Percentiles rank a stretch among this genome's conserved stretches.
Conservation (phyloP, 139 green algal species). For the Coelastrella sp. region DNA sequence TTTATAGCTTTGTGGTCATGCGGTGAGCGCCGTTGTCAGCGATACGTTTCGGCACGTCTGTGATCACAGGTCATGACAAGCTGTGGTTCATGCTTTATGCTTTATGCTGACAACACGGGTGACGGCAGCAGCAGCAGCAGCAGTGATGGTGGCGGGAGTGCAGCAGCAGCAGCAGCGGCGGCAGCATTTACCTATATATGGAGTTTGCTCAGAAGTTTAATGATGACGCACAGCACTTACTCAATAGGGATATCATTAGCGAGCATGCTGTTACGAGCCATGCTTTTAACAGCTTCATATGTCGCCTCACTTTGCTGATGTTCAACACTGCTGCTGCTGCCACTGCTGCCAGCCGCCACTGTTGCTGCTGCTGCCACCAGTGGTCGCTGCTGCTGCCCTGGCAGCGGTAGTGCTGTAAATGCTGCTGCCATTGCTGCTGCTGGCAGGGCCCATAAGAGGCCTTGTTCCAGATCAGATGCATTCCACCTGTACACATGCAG, state of each 20-base stretch:
- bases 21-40: no score
- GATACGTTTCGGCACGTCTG: no score
- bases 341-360: not conserved
- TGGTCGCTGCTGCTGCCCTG: conserved; percentile 11
- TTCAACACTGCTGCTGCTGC: not conserved
- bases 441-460: conserved; percentile 20
- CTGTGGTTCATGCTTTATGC: no score
- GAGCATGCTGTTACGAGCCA: not conserved
- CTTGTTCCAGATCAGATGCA: not conserved
- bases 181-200: no score
- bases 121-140: no score
- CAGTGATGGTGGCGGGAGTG: no score
- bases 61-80: no score
- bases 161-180: no score
- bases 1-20: no score
- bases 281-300: not conserved
- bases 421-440: conserved; percentile 14
- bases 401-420: conserved; percentile 1
- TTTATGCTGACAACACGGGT: no score
- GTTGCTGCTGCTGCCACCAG: not conserved
- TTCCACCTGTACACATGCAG: not conserved
- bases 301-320: not conserved
- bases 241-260: not conserved
- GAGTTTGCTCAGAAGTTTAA: no score
- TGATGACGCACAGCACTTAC: not conserved